Base-by-base conservation (phyloP, 2,329 filamentous ascomycete species). In the Pestalotiopsis sp. region DNA sequence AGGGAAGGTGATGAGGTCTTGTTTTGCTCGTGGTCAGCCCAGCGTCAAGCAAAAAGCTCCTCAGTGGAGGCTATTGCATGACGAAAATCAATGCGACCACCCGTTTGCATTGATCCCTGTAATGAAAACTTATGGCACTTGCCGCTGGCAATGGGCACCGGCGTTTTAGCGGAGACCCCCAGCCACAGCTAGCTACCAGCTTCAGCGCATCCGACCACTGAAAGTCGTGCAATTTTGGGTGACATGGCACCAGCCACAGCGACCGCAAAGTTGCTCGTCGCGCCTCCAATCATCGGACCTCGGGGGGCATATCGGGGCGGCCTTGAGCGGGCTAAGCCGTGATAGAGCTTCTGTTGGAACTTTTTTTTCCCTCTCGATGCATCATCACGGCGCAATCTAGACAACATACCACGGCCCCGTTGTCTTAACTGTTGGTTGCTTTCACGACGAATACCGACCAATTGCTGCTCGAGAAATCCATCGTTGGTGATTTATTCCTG, bases 81-180 rank as follows among this genome's bases (percentile, higher is more conserved):
- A 67, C 66, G 66, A 67, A 67, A 67, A 67, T 63, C 39, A 52
- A 62, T 41, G 56, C 52, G 56, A 59, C 52, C 31, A 49, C 31
- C 31, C 31, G 60, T 66, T 36, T 45, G 57, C 57, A 62, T 52
- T n/a, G 39, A 63, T 62, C 66, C 66, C 23, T 63, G 66, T 23
- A 20, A 36, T 59, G 31, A 57, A 63, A 56, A 25, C 45, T 52
- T 45, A 27, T 20, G 23, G 20, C 11, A 59, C 57, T 27, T 27
- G 23, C 57, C 57, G 59, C 59, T 62, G 38, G 38, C 7, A 14
- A 36, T 25, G n/a, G 36, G 17, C 31, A 23, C 31, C 59, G 27
- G n/a, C 57, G 27, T 36, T 59, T 59, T 59, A 36, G 57, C 57
- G 27, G 23, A 59, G 20, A 59, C 57, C 17, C 59, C 59, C 38